Conservation (phyloP, 2,329 filamentous ascomycete species). For the Huntiella omanensis region DNA sequence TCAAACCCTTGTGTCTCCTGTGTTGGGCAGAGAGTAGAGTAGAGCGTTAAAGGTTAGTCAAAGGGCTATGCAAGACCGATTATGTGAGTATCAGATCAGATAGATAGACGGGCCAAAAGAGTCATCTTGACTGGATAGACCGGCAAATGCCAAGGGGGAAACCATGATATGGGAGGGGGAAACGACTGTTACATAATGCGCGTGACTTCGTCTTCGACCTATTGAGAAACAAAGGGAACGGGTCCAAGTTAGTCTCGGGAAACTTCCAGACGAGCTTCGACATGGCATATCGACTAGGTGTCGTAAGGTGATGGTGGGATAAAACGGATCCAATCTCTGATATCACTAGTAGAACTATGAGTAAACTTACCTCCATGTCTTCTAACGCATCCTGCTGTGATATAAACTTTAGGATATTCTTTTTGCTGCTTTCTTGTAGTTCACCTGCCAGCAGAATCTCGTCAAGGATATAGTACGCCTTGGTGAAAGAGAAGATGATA, state of each 20-base stretch:
- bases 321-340: background rate
- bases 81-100: background rate
- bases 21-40: background rate
- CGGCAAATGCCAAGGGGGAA: background rate
- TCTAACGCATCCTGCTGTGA: slow-evolving; percentile 93
- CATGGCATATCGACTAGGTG: background rate
- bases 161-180: background rate
- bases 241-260: slow-evolving; percentile 10
- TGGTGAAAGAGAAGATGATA: slow-evolving; percentile 99
- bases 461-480: slow-evolving; percentile 97
- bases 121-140: background rate
- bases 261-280: slow-evolving; percentile 4
- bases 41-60: background rate
- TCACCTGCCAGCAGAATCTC: slow-evolving; percentile 89
- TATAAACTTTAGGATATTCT: slow-evolving; percentile 92
- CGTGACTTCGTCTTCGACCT: slow-evolving; percentile 80
- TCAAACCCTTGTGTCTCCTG: slow-evolving; percentile 18
- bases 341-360: background rate
- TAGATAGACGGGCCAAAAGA: background rate
- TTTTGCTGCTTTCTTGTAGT: slow-evolving; percentile 98
- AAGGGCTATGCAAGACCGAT: background rate
- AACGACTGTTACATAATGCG: slow-evolving; percentile 54
- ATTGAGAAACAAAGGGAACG: slow-evolving; percentile 14
- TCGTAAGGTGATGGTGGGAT: background rate
- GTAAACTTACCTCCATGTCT: slow-evolving; percentile 85